Conservation (phyloP, 2,329 filamentous ascomycete species). For the Penicillium glabrum region DNA sequence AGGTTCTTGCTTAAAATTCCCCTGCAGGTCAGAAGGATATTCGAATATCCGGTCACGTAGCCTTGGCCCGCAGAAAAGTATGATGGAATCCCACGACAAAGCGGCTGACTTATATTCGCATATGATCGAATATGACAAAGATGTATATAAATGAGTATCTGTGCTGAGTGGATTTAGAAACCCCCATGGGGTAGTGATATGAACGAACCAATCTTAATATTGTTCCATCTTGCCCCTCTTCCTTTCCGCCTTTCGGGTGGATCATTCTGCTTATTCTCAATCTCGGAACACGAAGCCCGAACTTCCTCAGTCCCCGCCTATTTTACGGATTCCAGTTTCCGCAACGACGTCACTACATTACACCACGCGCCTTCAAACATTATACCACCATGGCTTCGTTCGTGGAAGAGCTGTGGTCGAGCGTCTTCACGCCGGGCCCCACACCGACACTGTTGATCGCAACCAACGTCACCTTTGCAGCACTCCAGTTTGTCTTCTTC, state of each 20-base stretch:
- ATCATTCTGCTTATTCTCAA: conserved; percentile 2
- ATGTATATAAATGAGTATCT: background rate
- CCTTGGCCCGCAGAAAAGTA: background rate
- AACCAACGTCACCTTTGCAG: conserved; percentile 85
- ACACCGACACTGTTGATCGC: conserved; percentile 85
- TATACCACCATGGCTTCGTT: conserved; percentile 48
- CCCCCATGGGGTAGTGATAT: background rate
- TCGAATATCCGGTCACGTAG: conserved; percentile 7
- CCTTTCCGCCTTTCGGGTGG: background rate
- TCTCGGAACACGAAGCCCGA: conserved; percentile 13
- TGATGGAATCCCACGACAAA: conserved; percentile 8
- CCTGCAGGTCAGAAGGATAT: conserved; percentile 5
- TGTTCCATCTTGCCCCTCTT: background rate
- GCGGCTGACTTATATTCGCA: conserved; percentile 2
- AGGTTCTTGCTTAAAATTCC: background rate
- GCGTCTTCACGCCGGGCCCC: conserved; percentile 88
- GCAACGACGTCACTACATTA: conserved; percentile 14
- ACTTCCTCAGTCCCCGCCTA: background rate
- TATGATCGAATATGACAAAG: background rate
- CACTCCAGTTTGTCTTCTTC: conserved; percentile 76
- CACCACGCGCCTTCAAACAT: conserved; percentile 7
- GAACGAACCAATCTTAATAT: background rate
- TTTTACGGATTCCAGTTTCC: conserved; percentile 24
- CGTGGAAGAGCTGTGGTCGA: conserved; percentile 79
- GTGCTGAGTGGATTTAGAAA: background rate